These are phyloP conservation scores for Starmerella vaccinii DNA, from an alignment of 805 yeast species.

Conservation along the genomic window DNA sequence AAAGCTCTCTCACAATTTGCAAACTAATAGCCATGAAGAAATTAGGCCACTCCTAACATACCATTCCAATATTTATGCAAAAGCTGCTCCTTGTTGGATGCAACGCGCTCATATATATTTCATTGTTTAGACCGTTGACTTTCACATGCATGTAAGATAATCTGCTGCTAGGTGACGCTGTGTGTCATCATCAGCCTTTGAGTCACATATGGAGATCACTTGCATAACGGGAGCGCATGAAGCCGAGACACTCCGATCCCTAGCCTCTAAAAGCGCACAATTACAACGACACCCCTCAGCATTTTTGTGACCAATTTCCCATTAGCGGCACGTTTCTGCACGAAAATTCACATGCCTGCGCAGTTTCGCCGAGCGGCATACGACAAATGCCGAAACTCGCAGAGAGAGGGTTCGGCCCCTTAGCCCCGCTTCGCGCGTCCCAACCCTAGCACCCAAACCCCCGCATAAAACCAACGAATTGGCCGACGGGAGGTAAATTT, in stretches of 20 bases:
- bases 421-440: conserved; percentile 3
- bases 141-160: not conserved
- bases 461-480: conserved; percentile 3
- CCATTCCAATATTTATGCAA: no score
- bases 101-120: not conserved
- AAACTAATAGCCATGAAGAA: no score
- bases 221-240: not conserved
- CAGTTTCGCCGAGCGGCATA: not conserved
- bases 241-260: no score
- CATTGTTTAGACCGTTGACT: not conserved
- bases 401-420: not conserved
- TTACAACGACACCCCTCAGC: no score
- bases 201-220: not conserved
- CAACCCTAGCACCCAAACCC: conserved; percentile 3
- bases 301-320: no score
- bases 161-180: not conserved
- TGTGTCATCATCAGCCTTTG: not conserved
- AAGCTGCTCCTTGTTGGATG: no score
- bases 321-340: not conserved
- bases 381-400: conserved; percentile 1
- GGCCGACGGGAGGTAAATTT: not conserved
- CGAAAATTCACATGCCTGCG: not conserved
- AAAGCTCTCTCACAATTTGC: no score
- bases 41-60: no score
- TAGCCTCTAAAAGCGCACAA: no score